phyloP scores from a whole-genome alignment of 495 filamentous ascomycete genomes.

The Aspergillus nidulans region DNA sequence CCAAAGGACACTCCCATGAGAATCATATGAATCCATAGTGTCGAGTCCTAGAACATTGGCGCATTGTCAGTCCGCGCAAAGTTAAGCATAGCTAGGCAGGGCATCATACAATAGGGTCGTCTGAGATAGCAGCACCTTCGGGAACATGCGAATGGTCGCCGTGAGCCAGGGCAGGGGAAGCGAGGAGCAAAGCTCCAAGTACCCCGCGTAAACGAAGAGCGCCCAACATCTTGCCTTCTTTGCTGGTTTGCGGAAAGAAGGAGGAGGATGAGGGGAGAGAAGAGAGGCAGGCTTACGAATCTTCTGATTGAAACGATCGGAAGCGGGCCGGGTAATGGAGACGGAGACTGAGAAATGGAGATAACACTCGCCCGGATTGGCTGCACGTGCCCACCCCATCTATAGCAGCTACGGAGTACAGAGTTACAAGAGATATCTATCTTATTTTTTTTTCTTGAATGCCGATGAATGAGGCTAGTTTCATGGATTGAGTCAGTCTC shows the following conservation, averaged over 20 bases:
- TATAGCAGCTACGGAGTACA: neutral
- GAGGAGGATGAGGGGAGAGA: slow-evolving; percentile 1
- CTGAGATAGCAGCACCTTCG: slow-evolving; percentile 70
- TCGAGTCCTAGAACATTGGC: slow-evolving; percentile 56
- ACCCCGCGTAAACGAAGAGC: slow-evolving; percentile 7
- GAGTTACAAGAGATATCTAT: neutral
- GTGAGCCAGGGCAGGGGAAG: slow-evolving; percentile 49
- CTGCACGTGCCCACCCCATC: neutral
- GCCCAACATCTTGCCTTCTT: slow-evolving; percentile 15
- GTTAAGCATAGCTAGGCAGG: neutral
- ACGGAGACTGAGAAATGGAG: slow-evolving; percentile 5
- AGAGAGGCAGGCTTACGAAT: slow-evolving; percentile 12
- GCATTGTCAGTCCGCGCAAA: slow-evolving; percentile 5
- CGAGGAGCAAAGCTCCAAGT: slow-evolving; percentile 28
- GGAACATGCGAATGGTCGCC: slow-evolving; percentile 73
- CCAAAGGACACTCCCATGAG: slow-evolving; percentile 86
- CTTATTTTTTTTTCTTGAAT: no score
- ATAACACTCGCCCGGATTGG: slow-evolving; percentile 15
- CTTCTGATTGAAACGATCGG: neutral
- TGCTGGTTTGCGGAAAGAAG: neutral
- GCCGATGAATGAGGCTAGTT: neutral
- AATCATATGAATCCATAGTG: slow-evolving; percentile 90
- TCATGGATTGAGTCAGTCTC: neutral
- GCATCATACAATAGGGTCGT: slow-evolving; percentile 70
- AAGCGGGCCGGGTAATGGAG: slow-evolving; percentile 6